phyloP scores from a whole-genome alignment of 441 rosid genomes.

The Mallotus japonicus region DNA sequence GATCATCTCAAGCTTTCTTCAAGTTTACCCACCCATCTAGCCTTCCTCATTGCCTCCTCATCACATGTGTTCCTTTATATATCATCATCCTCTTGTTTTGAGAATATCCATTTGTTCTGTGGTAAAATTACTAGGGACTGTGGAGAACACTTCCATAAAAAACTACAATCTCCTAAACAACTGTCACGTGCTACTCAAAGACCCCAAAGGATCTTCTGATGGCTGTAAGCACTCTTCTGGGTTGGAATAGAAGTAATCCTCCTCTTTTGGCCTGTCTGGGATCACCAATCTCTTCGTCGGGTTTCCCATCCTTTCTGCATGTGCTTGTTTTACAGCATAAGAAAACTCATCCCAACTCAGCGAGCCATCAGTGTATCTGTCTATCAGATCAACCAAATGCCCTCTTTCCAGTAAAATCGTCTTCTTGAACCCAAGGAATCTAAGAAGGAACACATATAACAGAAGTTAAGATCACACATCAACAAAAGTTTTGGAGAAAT shows the following conservation, averaged over 20 bases:
- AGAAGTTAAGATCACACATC: not conserved
- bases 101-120: slow-evolving; percentile 20
- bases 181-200: slow-evolving; percentile 34
- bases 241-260: slow-evolving; percentile 86
- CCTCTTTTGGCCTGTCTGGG: slow-evolving; percentile 80
- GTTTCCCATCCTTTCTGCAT: slow-evolving; percentile 61
- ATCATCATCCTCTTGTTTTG: not conserved
- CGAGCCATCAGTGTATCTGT: slow-evolving; percentile 54
- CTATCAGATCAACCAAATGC: slow-evolving; percentile 74
- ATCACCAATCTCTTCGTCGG: slow-evolving; percentile 56
- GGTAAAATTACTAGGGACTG: slow-evolving; percentile 25
- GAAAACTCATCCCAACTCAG: slow-evolving; percentile 82
- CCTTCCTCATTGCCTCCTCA: slow-evolving; percentile 9
- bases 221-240: slow-evolving; percentile 77
- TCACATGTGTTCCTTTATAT: slow-evolving; percentile 17
- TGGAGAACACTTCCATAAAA: slow-evolving; percentile 20
- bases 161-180: slow-evolving; percentile 14
- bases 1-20: slow-evolving; percentile 28
- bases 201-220: slow-evolving; percentile 31
- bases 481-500: not conserved
- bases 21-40: not conserved
- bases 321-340: slow-evolving; percentile 58
- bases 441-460: slow-evolving; percentile 21
- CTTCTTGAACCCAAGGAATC: slow-evolving; percentile 82
- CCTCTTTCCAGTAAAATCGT: slow-evolving; percentile 67